Conservation (phyloP, 1,284 basidiomycete genomes). For the Cryptococcus hybrid region DNA sequence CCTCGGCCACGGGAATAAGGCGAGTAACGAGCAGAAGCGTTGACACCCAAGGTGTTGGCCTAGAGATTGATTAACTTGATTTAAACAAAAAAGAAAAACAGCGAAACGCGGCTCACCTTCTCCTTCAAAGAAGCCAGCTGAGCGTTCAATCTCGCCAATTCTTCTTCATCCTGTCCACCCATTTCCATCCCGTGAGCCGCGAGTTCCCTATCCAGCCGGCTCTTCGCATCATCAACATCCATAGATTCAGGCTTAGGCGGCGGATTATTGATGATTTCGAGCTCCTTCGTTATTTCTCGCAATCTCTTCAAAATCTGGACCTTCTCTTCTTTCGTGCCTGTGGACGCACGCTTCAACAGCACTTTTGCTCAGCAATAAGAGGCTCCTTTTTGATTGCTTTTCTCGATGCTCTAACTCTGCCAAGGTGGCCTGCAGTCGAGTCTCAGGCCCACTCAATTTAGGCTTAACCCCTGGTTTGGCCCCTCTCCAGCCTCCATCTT, state of each 20-base stretch:
- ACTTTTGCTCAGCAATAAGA: slow-evolving; percentile 84
- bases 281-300: slow-evolving; percentile 75
- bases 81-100: too few relatives aligned
- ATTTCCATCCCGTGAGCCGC: slow-evolving; percentile 63
- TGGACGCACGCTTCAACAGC: slow-evolving; percentile 68
- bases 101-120: slow-evolving; percentile 55
- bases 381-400: slow-evolving; percentile 76
- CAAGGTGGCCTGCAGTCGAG: slow-evolving; percentile 32
- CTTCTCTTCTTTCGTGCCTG: slow-evolving; percentile 65
- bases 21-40: slow-evolving; percentile 34
- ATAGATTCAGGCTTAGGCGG: slow-evolving; percentile 35
- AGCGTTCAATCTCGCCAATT: slow-evolving; percentile 37
- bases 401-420: slow-evolving; percentile 52
- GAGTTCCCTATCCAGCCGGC: slow-evolving; percentile 54
- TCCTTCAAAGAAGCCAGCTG: slow-evolving; percentile 40
- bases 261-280: slow-evolving; percentile 55
- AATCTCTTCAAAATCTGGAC: slow-evolving; percentile 73
- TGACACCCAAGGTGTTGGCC: slow-evolving; percentile 40
- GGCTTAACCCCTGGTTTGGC: slow-evolving; percentile 28
- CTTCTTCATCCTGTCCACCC: slow-evolving; percentile 52
- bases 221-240: slow-evolving; percentile 42
- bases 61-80: slow-evolving; percentile 3
- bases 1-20: slow-evolving; percentile 61
- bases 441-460: slow-evolving; percentile 35
- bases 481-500: slow-evolving; percentile 33